Base-by-base conservation (phyloP, 192 early-diverging fungal genomes). In the Pilaira anomala region DNA sequence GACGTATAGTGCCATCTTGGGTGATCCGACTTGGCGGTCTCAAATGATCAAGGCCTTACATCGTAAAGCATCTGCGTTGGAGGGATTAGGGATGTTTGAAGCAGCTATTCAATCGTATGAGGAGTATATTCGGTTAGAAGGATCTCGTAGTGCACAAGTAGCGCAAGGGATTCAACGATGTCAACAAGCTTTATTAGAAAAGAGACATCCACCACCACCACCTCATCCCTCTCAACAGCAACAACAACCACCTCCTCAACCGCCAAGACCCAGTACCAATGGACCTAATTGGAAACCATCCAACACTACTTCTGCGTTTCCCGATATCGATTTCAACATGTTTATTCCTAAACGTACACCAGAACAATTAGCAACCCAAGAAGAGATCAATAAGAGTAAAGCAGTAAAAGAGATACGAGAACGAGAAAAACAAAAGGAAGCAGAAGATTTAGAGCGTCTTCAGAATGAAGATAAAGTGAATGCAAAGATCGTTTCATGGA, bases 381-480 rank as follows among this genome's bases (percentile, higher is more conserved):
- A 39, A 36, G 56, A 58, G 24, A 24, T 58, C 2, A 61, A 55
- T 33, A 61, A 54, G 24, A 76, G 65, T 46, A 63, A 69, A 39
- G 83, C 83, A 1, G 93, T 98, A 25, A 75, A 82, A 19, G 83
- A 87, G 59, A 76, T 96, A 69, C 85, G 95, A 7, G 82, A 77
- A 16, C 84, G 86, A 63, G 89, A 92, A 26, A 74, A 80, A 22
- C 72, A 77, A 33, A 78, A 80, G 48, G 93, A 90, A 30, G 62
- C 73, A 3, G 92, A 96, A 42, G 96, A 95, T 45, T 85, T 83
- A 13, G 77, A 88, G 66, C 87, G 85, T 42, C 70, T 96, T 53
- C 73, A 78, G 52, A 71, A 91, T n/a, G 80, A 79, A 33, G 96
- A 97, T 73, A 71, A 83, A 8, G 85, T 96, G 5, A 94, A 96